A percentile compares a stretch with the other conserved stretches of the same genome.
These are phyloP conservation scores for Senna tora DNA, from an alignment of 306 rosid species.

Conservation along the genomic window DNA sequence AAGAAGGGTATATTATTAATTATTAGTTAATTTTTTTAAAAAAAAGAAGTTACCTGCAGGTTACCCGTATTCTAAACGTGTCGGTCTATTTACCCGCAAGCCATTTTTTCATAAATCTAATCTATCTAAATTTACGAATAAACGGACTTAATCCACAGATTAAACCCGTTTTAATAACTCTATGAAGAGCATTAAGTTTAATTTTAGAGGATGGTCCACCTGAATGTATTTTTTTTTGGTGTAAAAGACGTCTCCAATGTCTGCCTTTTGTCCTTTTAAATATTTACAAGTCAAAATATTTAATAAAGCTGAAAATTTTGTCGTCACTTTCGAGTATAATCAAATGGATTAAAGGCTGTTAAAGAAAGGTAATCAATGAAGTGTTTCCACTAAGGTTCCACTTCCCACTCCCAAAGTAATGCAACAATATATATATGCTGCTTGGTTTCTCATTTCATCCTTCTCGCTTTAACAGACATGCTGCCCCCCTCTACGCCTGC, in stretches of 20 bases:
- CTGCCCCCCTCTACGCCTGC: constrained; percentile 33
- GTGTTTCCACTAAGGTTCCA: constrained; percentile 52
- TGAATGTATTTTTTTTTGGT: constrained; percentile 22
- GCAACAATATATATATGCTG: not conserved
- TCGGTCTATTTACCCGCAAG: too few relatives aligned
- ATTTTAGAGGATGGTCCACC: constrained; percentile 33
- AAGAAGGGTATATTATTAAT: too few relatives aligned
- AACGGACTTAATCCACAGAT: too few relatives aligned
- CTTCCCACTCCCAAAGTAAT: constrained; percentile 47
- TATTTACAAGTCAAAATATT: not conserved
- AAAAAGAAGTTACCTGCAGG: too few relatives aligned
- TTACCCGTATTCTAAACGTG: too few relatives aligned
- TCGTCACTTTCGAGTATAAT: constrained; percentile 30
- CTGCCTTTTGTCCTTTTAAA: constrained; percentile 11
- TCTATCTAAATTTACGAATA: too few relatives aligned
- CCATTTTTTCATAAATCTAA: too few relatives aligned
- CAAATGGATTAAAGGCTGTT: constrained; percentile 26
- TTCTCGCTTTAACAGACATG: constrained; percentile 68
- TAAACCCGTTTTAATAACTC: too few relatives aligned
- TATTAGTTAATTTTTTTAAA: too few relatives aligned
- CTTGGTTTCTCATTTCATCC: constrained; percentile 32
- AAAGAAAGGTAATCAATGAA: constrained; percentile 41
- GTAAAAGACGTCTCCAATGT: not conserved
- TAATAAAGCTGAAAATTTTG: constrained; percentile 13
- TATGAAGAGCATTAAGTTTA: too few relatives aligned